Evolutionary conservation across 768 basidiomycete species (phyloP).

Genomic region (Amanita pseudoporphyria): DNA sequence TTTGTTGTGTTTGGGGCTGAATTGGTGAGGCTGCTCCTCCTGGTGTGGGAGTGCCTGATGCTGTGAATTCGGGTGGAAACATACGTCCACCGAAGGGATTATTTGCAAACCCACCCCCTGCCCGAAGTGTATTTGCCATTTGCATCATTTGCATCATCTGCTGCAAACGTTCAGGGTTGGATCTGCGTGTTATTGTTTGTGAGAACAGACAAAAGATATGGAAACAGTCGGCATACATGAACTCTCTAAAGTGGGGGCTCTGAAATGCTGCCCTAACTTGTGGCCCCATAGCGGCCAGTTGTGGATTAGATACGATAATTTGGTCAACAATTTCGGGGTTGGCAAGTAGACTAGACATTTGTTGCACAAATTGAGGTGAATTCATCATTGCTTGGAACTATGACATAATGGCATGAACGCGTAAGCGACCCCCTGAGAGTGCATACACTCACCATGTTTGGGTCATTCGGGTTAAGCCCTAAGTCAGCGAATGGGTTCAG

Average conservation of each 20-base stretch:
- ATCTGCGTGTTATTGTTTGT: conserved; percentile 23
- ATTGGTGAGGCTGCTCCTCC: conserved; percentile 17
- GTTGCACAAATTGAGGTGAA: conserved; percentile 74
- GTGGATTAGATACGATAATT: conserved; percentile 74
- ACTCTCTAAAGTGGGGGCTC: conserved; percentile 61
- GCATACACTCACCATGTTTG: conserved; percentile 68
- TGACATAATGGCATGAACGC: neutral
- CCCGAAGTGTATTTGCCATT: conserved; percentile 50
- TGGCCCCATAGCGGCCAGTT: conserved; percentile 65
- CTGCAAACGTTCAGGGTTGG: conserved; percentile 71
- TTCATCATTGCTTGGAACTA: conserved; percentile 83
- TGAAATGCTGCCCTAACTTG: conserved; percentile 75
- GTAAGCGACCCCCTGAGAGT: neutral
- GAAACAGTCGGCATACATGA: conserved; percentile 46
- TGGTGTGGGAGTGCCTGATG: conserved; percentile 44
- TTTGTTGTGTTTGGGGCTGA: conserved; percentile 16
- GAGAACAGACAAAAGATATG: neutral
- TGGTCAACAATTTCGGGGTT: conserved; percentile 88
- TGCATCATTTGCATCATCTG: conserved; percentile 73
- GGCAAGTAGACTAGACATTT: conserved; percentile 81
- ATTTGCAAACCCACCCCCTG: conserved; percentile 24
- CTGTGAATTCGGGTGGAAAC: conserved; percentile 34
- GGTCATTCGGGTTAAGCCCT: conserved; percentile 88
- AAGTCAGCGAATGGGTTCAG: conserved; percentile 90
- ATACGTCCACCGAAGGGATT: conserved; percentile 10